Evolutionary conservation across 148 eudicot species (phyloP), one percentile per base, ranked within the genome.

Genomic region (Rhododendron griersonianum): DNA sequence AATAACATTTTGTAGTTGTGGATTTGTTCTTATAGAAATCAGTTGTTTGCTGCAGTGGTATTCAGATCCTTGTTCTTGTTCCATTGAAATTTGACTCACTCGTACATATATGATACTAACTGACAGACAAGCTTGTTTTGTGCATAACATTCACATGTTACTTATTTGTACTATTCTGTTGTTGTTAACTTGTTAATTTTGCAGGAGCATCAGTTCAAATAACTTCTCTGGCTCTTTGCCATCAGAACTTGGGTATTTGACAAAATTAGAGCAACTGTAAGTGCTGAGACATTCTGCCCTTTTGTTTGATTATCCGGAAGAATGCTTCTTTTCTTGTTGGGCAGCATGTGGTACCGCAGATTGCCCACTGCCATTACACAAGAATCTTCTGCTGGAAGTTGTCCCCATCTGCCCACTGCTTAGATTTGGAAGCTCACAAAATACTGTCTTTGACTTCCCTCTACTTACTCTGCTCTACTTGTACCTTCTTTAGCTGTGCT

Each of bases 161-260:
- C 19, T 3, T 50, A 21, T 51, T 35, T 5, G 0, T 51, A 35
- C 41, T 73, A 74, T 65, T 48, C 39, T 63, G 30, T 4, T 45
- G 44, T 18, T 41, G 28, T 57, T 83, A 25, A 48, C 79, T 83
- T 87, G 25, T 39, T 78, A 77, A 73, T 77, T 81, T 73, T 90
- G 83, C 91, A 96, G 98, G 86, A 71, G 76, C 39, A 3, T 87
- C 86, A 35, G 23, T 94, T 86, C 94, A 59, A 96, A 93, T 86
- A 95, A 92, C 84, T 95, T 95, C 87, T 89, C 93, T 81, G 98
- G 98, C 6, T 88, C 98, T 78, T 63, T 96, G 82, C 99, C 99
- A 81, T 87, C 97, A 71, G 94, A 92, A 85, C 86, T 96, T 74
- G 99, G 96, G 78, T 91, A 90, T 81, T 90, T 94, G 75, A 84